Evolutionary conservation across 257 asterid species (phyloP).

Genomic region (Primulina tabacum): DNA sequence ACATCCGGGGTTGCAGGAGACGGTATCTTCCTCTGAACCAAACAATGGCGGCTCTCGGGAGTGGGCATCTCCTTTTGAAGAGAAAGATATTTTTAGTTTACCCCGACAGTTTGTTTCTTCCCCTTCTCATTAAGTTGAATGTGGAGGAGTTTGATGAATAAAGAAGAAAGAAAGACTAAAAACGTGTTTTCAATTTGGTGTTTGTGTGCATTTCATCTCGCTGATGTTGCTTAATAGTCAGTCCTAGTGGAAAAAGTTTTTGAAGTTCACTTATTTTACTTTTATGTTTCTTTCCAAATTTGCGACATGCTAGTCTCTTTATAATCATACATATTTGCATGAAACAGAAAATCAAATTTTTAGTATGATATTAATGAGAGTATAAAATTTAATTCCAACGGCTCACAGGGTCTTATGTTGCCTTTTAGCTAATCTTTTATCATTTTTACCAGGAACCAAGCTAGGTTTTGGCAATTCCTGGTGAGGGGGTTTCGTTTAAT

Average conservation of each 20-base stretch:
- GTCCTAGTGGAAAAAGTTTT: slow-evolving; percentile 37
- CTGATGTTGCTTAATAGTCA: slow-evolving; percentile 35
- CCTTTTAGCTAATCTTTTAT: too few species aligned
- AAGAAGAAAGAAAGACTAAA: slow-evolving; percentile 37
- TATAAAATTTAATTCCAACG: not conserved
- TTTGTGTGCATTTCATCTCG: slow-evolving; percentile 35
- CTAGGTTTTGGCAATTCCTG: too few species aligned
- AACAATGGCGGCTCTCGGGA: slow-evolving; percentile 54
- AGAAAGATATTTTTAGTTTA: slow-evolving; percentile 78
- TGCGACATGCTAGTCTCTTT: not conserved
- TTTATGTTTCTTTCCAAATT: not conserved
- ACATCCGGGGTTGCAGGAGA: slow-evolving; percentile 49
- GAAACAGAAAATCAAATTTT: not conserved
- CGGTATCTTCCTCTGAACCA: slow-evolving; percentile 38
- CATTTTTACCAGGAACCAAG: not conserved
- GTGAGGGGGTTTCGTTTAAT: too few species aligned
- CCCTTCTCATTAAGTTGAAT: slow-evolving; percentile 59
- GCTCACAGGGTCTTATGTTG: too few species aligned
- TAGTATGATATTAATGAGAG: not conserved
- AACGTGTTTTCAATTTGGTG: slow-evolving; percentile 28
- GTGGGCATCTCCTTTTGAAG: slow-evolving; percentile 95
- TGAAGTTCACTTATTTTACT: slow-evolving; percentile 17
- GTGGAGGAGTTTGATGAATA: slow-evolving; percentile 34
- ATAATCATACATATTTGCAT: not conserved
- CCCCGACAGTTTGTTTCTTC: slow-evolving; percentile 93